These are phyloP conservation scores for Aspergillus incahuasiensis DNA, from an alignment of 495 filamentous ascomycete species.

Conservation along the genomic window DNA sequence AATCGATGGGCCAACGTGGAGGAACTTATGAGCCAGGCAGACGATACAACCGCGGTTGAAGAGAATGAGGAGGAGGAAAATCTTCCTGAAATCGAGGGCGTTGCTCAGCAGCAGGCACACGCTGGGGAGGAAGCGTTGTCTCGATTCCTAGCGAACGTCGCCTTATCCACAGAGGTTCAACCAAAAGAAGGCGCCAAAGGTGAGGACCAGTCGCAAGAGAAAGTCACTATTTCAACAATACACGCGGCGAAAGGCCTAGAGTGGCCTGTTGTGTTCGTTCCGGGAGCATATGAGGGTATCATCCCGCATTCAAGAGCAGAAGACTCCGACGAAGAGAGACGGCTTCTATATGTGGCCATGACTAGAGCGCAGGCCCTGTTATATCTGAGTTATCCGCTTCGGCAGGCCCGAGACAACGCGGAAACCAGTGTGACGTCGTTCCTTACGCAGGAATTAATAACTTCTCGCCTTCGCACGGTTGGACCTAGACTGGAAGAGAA, in stretches of 20 bases:
- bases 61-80: slow-evolving; percentile 54
- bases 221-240: slow-evolving; percentile 92
- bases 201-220: slow-evolving; percentile 42
- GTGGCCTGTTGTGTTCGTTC: slow-evolving; percentile 96
- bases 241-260: slow-evolving; percentile 96
- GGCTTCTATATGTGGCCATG: slow-evolving; percentile 96
- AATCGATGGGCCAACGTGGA: slow-evolving; percentile 87
- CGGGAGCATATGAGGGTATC: slow-evolving; percentile 82
- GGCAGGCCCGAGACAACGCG: slow-evolving; percentile 55
- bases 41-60: slow-evolving; percentile 47
- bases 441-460: slow-evolving; percentile 46
- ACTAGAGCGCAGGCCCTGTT: slow-evolving; percentile 86
- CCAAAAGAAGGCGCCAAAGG: slow-evolving; percentile 53
- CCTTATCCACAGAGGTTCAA: slow-evolving; percentile 73
- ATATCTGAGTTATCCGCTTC: slow-evolving; percentile 80
- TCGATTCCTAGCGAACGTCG: slow-evolving; percentile 83
- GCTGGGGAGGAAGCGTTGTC: slow-evolving; percentile 63
- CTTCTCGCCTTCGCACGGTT: slow-evolving; percentile 46
- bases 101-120: slow-evolving; percentile 59
- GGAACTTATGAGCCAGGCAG: slow-evolving; percentile 75
- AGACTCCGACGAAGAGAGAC: slow-evolving; percentile 82
- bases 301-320: slow-evolving; percentile 94
- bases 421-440: slow-evolving; percentile 62
- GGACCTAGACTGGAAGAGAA: slow-evolving; percentile 54
- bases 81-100: slow-evolving; percentile 71